phyloP scores from a whole-genome alignment of 192 early-diverging fungal species.

The Umbelopsis sp. region DNA sequence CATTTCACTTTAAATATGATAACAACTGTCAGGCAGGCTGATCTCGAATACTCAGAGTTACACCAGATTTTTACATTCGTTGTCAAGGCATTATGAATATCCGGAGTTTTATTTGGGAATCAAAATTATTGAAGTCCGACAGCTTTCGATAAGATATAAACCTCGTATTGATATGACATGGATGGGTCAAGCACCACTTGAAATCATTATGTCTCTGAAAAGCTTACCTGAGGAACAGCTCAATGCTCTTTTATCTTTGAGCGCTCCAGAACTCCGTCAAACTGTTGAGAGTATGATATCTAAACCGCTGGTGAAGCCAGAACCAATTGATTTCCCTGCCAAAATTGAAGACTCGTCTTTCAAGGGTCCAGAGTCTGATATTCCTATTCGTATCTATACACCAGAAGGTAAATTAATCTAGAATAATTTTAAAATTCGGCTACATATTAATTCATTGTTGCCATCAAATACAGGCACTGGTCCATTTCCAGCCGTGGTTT shows the following conservation, averaged over 20 bases:
- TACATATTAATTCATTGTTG: neutral
- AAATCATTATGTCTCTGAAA: neutral
- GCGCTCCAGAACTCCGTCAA: neutral
- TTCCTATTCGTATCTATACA: slow-evolving; percentile 5
- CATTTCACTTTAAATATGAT: too few relatives aligned
- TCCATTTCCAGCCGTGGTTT: neutral
- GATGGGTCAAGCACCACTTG: too few relatives aligned
- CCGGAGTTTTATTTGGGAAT: too few relatives aligned
- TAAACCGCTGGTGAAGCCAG: neutral
- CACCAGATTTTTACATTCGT: too few relatives aligned
- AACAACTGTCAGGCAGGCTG: too few relatives aligned
- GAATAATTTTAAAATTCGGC: neutral
- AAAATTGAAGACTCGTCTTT: neutral
- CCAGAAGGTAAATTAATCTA: neutral
- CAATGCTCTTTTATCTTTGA: neutral
- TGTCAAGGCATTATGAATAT: too few relatives aligned
- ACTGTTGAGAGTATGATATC: neutral
- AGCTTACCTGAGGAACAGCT: neutral
- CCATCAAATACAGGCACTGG: neutral
- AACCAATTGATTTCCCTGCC: neutral
- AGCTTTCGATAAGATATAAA: too few relatives aligned
- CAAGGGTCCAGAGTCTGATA: neutral
- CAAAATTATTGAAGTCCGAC: too few relatives aligned
- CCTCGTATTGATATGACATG: too few relatives aligned
- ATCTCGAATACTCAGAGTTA: too few relatives aligned